Evolutionary conservation across 352 stramenopile species (phyloP).

Genomic region (Globisporangium uncinulatum): DNA sequence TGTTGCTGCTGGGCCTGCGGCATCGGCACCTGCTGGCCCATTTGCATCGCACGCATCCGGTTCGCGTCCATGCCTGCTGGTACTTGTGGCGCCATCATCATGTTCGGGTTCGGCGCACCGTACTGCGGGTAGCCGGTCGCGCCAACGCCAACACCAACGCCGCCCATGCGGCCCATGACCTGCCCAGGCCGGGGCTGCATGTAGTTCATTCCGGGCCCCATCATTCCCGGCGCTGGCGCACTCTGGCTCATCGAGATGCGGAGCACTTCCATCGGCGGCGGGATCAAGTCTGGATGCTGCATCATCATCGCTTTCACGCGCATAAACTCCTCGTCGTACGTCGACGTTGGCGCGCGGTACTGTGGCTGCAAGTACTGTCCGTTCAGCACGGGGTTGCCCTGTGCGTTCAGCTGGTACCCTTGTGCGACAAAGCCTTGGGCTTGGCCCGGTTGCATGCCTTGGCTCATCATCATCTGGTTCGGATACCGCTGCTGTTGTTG

Average conservation of each 20-base stretch:
- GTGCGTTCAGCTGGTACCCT: slow-evolving; percentile 58
- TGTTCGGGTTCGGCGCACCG: slow-evolving; percentile 45
- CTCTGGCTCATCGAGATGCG: slow-evolving; percentile 81
- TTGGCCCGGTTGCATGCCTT: slow-evolving; percentile 29
- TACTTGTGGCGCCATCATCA: slow-evolving; percentile 56
- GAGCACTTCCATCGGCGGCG: slow-evolving; percentile 81
- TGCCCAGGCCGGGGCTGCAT: slow-evolving; percentile 57
- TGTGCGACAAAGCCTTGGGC: slow-evolving; percentile 30
- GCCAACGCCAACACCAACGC: slow-evolving; percentile 16
- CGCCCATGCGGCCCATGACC: slow-evolving; percentile 33
- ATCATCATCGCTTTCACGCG: slow-evolving; percentile 88
- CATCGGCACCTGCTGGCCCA: slow-evolving; percentile 18
- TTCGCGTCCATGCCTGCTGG: slow-evolving; percentile 31
- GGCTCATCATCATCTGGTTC: slow-evolving; percentile 74
- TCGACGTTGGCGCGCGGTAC: slow-evolving; percentile 57
- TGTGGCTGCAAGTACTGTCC: slow-evolving; percentile 64
- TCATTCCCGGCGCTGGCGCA: slow-evolving; percentile 50
- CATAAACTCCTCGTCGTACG: slow-evolving; percentile 84
- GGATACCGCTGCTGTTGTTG: slow-evolving; percentile 45
- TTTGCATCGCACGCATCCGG: slow-evolving; percentile 35
- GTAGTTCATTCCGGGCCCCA: slow-evolving; percentile 48
- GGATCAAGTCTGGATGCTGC: slow-evolving; percentile 82
- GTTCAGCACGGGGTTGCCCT: slow-evolving; percentile 27
- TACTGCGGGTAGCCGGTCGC: slow-evolving; percentile 52
- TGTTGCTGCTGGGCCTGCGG: background rate